Percentiles rank a stretch among this genome's conserved stretches.
phyloP scores from a whole-genome alignment of 164 flowering plant species.

The Santalum album region DNA sequence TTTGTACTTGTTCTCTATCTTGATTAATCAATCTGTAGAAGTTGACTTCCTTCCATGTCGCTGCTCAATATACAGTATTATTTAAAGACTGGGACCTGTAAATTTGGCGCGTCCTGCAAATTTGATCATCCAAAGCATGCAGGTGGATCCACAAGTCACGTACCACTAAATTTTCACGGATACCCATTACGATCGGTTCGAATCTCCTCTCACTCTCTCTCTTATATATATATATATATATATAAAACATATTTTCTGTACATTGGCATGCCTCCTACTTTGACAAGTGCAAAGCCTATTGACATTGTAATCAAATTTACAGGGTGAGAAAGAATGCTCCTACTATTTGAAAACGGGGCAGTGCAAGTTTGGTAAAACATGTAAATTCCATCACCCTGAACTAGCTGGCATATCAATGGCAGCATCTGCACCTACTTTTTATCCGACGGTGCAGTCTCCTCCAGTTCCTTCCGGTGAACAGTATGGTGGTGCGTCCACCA shows the following conservation, averaged over 20 bases:
- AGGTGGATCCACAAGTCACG: conserved; percentile 27
- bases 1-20: too few relatives aligned
- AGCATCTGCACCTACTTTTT: conserved; percentile 42
- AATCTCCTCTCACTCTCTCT: conserved; percentile 1
- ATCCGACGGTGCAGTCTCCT: conserved; percentile 45
- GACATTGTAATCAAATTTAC: conserved; percentile 3
- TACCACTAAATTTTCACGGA: conserved; percentile 27
- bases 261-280: too few relatives aligned
- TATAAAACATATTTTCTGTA: too few relatives aligned
- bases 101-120: conserved; percentile 3
- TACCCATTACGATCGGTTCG: conserved; percentile 33
- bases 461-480: conserved; percentile 28
- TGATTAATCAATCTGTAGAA: not conserved
- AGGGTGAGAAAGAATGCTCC: conserved; percentile 47
- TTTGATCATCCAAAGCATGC: conserved; percentile 29
- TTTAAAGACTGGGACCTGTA: conserved; percentile 3
- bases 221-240: not conserved
- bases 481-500: conserved; percentile 27
- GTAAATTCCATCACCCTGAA: conserved; percentile 55
- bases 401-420: conserved; percentile 27
- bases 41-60: not conserved
- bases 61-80: conserved; percentile 2
- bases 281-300: too few relatives aligned
- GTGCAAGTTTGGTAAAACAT: conserved; percentile 43
- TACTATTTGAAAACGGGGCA: conserved; percentile 47